Evolutionary conservation across 805 yeast species (phyloP), one percentile per base, ranked within the genome.

Genomic region (Yamadazyma philogaea): DNA sequence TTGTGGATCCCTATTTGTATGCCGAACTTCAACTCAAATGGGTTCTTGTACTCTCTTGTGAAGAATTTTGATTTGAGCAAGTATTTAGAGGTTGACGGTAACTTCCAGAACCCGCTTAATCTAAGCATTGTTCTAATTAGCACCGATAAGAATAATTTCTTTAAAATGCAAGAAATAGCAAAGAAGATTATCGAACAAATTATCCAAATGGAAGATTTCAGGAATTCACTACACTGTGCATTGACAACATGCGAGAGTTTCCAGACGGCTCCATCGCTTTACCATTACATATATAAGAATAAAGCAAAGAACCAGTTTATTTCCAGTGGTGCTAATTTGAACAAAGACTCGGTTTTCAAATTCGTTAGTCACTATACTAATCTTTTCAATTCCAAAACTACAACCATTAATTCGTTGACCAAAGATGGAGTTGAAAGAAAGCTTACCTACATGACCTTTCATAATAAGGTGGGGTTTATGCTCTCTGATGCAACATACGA

Each of bases 1-100:
- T 78, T 88, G 44, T 93, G 98, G 98, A 77, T 87, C 10, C 99
- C 99, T 0, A 72, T 91, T 0, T 91, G 99, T 61, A 72, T 91
- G 59, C 96, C 98, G 0, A 80, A 85, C 51, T 91, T 91, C 68
- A 91, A 93, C 56, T 67, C 87, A 1, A 81, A 81, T 49, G 99
- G 99, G 7, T 93, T 90, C 54, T 63, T 91, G 5, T 86, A 93
- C 56, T 81, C 88, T 10, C 87, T 84, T 54, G 84, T 89, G 34
- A 81, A 80, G 44, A 54, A 49, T 20, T 54, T 66, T 27, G 48
- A 51, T 16, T 40, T 66, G 11, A 43, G 51, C 11, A 49, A 51
- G 8, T 51, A 51, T 39, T 44, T 60, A 6, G 18, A 27, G 28
- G 44, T 44, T 11, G 51, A 48, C 34, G 51, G 52, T 15, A 45